Evolutionary conservation across 495 filamentous ascomycete genomes (phyloP), one percentile per base, ranked within the genome.

Genomic region (Talaromyces thailandensis): DNA sequence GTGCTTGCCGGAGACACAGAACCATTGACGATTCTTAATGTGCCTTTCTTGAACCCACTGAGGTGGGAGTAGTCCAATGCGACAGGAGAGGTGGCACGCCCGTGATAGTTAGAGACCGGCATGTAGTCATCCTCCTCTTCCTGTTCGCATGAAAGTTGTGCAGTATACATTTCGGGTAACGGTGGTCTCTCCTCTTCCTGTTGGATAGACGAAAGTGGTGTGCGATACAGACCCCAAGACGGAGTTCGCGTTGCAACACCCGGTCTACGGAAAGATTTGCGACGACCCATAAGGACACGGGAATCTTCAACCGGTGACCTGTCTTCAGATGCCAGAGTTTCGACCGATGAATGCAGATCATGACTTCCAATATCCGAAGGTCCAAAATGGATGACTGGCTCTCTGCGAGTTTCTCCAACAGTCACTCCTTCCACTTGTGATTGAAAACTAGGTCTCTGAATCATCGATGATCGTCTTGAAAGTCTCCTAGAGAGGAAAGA

Each of bases 11-110:
- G 78, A 16, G 78, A 81, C 25, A 65, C 63, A 52, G 75, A 75
- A 8, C 74, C 75, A 62, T 82, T 82, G 2, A 81, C 80, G 3
- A 82, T 75, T 14, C 79, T 74, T 55, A 82, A 61, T 14, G 79
- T 81, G 18, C 80, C 80, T 21, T 81, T 59, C 48, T 77, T 77
- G 25, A 82, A 68, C 2, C 76, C 76, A 32, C 79, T 79, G 18
- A 82, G 63, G 62, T 82, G 77, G n/a, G 76, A 76, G 62, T 80
- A 80, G 24, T 73, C 73, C 29, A 78, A 67, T 53, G 75, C 76
- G 24, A 63, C 68, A 16, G 80, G 80, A 50, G 78, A 81, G 24
- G 69, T 61, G 8, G 77, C 72, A 16, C 75, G 72, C 7, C 58
- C 43, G 21, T 64, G 64, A 14, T 64, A 21, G 8, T 56, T 21